Percentiles rank a stretch among this genome's conserved stretches.
Evolutionary conservation across 2,329 filamentous ascomycete genomes (phyloP).

Genomic region (Botrytis galanthina): DNA sequence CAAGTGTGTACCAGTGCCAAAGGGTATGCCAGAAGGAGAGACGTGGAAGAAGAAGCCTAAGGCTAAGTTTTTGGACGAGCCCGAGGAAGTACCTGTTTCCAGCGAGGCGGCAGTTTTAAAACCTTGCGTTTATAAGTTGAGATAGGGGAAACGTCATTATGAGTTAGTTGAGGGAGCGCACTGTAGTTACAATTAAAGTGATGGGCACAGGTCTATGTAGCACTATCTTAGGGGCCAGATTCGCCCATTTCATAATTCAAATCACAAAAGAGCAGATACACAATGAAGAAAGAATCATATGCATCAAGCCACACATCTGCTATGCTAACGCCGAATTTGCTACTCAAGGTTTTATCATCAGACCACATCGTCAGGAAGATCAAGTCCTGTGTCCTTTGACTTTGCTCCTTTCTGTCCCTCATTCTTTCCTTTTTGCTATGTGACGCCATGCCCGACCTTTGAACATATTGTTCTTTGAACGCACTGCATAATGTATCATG

Average conservation of each 20-base stretch:
- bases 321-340: conserved; percentile 3
- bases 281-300: neutral
- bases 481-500: neutral
- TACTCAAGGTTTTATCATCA: neutral
- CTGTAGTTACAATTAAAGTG: neutral
- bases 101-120: conserved; percentile 72
- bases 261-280: neutral
- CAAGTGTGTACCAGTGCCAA: conserved; percentile 58
- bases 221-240: neutral
- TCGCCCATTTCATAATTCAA: neutral
- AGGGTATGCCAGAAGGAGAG: conserved; percentile 51
- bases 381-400: neutral
- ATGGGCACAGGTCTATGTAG: neutral
- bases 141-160: conserved; percentile 39
- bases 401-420: neutral
- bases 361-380: neutral
- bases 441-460: neutral
- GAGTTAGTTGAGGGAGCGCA: neutral
- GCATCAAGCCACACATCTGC: conserved; percentile 1
- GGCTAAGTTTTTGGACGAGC: conserved; percentile 68
- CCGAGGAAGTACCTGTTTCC: conserved; percentile 55
- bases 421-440: conserved; percentile 7
- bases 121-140: conserved; percentile 92
- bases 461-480: neutral
- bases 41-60: conserved; percentile 72